A percentile compares a stretch with the other conserved stretches of the same genome.
Evolutionary conservation across 1,139 yeast genomes (phyloP).

Genomic region (Kurtzmaniella natalensis): DNA sequence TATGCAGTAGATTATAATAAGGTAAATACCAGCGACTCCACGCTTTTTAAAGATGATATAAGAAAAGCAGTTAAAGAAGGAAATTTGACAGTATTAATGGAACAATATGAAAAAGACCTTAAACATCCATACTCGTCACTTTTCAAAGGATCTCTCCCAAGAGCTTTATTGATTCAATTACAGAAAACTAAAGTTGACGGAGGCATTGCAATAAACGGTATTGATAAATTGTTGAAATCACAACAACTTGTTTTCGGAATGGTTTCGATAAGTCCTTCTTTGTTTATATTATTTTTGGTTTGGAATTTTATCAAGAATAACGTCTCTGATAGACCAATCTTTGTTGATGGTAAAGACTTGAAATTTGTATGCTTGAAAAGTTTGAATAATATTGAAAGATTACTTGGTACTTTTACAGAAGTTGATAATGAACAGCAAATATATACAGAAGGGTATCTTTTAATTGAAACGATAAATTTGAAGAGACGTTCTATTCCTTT

Average conservation of each 20-base stretch:
- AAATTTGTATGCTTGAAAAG: conserved; percentile 45
- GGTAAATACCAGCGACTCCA: conserved; percentile 15
- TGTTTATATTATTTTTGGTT: conserved; percentile 50
- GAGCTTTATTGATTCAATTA: conserved; percentile 79
- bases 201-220: conserved; percentile 82
- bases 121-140: conserved; percentile 64
- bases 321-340: conserved; percentile 32
- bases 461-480: conserved; percentile 55
- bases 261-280: conserved; percentile 82
- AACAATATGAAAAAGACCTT: conserved; percentile 73
- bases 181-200: conserved; percentile 97
- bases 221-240: conserved; percentile 80
- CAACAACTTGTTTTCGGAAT: conserved; percentile 92
- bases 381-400: conserved; percentile 55
- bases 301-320: conserved; percentile 19
- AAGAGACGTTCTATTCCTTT: conserved; percentile 43
- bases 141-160: conserved; percentile 62
- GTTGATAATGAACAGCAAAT: conserved; percentile 8
- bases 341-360: conserved; percentile 35
- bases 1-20: conserved; percentile 50
- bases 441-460: conserved; percentile 46
- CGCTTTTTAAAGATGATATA: conserved; percentile 26
- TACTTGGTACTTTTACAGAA: conserved; percentile 26
- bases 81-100: conserved; percentile 74
- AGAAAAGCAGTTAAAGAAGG: conserved; percentile 53